Conservation (phyloP, 257 asterid species). For the Dorcoceras hygrometricum region DNA sequence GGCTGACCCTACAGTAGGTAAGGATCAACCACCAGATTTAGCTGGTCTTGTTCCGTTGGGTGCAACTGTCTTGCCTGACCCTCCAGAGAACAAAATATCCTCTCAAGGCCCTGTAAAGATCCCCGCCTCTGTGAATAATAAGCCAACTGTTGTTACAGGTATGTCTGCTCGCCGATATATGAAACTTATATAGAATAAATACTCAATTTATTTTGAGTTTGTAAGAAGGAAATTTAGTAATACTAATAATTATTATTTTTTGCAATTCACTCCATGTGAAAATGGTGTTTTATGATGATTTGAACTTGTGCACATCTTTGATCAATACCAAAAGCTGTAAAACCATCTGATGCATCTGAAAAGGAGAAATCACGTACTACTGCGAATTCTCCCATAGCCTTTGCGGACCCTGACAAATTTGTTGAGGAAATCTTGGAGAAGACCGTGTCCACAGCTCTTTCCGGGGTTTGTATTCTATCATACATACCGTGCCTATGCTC, state of each 20-base stretch:
- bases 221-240: neutral
- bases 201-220: slow-evolving; percentile 2
- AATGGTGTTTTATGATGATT: neutral
- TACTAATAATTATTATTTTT: neutral
- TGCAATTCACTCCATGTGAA: neutral
- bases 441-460: slow-evolving; percentile 46
- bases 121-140: slow-evolving; percentile 30
- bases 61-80: slow-evolving; percentile 37
- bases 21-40: slow-evolving; percentile 97
- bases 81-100: slow-evolving; percentile 35
- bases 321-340: slow-evolving; percentile 39
- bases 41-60: slow-evolving; percentile 83
- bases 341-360: slow-evolving; percentile 37
- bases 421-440: slow-evolving; percentile 66
- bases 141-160: slow-evolving; percentile 47
- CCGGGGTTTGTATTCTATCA: slow-evolving; percentile 46
- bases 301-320: slow-evolving; percentile 14
- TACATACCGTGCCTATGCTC: neutral
- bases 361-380: slow-evolving; percentile 43
- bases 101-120: slow-evolving; percentile 35
- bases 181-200: neutral
- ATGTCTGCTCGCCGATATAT: neutral
- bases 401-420: slow-evolving; percentile 59
- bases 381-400: slow-evolving; percentile 29
- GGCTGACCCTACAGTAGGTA: slow-evolving; percentile 88